Evolutionary conservation across 441 rosid species (phyloP).

Genomic region (Jatropha podagrica): DNA sequence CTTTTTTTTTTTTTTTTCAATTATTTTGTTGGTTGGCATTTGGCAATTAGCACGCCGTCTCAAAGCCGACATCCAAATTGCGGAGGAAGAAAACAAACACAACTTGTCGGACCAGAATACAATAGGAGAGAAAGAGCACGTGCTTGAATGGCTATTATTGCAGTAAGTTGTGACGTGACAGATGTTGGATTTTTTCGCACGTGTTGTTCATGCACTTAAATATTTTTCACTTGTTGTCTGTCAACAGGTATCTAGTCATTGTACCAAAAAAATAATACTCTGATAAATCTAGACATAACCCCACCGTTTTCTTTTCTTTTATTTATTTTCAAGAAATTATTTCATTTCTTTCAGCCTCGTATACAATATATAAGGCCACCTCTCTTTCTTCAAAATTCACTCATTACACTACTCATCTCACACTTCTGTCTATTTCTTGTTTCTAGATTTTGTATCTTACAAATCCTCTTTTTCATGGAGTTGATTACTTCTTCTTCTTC

Average conservation of each 20-base stretch:
- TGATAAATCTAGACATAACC: not conserved
- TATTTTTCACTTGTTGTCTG: too few relatives aligned
- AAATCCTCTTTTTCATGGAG: constrained; percentile 26
- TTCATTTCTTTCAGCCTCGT: not conserved
- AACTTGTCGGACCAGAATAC: not conserved
- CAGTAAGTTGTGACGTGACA: not conserved
- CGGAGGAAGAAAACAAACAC: not conserved
- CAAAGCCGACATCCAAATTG: not conserved
- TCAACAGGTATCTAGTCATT: not conserved
- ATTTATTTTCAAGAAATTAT: not conserved
- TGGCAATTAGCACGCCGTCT: not conserved
- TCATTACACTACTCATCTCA: too few relatives aligned
- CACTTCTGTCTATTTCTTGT: not conserved
- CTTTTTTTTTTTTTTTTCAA: too few relatives aligned
- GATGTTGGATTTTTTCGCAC: constrained; percentile 17
- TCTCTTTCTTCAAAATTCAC: not conserved
- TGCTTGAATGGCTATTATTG: not conserved
- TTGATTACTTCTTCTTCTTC: constrained; percentile 13
- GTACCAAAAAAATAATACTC: not conserved
- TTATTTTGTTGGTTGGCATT: too few relatives aligned
- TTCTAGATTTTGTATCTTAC: not conserved
- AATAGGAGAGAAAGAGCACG: not conserved
- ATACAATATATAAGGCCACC: not conserved
- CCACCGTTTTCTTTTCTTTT: not conserved
- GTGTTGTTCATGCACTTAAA: constrained; percentile 17